Conservation (phyloP, 2,329 filamentous ascomycete genomes). For the Fusarium globosum region DNA sequence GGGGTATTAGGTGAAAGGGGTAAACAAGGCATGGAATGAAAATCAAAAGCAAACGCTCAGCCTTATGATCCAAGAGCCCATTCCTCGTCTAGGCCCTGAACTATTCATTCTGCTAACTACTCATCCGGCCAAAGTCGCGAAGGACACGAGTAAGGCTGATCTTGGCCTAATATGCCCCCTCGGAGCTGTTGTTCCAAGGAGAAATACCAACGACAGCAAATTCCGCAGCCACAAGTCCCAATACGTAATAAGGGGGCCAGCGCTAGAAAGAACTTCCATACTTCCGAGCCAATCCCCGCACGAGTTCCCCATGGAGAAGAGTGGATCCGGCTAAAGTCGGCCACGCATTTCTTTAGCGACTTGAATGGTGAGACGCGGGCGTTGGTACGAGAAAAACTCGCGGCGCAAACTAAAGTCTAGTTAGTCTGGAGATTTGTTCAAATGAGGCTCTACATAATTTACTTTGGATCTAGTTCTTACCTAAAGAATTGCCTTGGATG, state of each 20-base stretch:
- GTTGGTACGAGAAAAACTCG: conserved; percentile 13
- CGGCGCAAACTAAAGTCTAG: background rate
- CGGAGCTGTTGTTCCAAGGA: conserved; percentile 11
- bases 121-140: background rate
- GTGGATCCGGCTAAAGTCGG: conserved; percentile 19
- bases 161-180: background rate
- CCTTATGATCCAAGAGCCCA: background rate
- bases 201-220: background rate
- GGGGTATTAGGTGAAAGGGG: background rate
- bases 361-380: conserved; percentile 9
- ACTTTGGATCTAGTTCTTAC: conserved; percentile 11
- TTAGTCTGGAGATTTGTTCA: background rate
- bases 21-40: background rate
- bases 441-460: conserved; percentile 16
- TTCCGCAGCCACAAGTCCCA: background rate
- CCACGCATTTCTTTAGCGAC: background rate
- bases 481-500: conserved; percentile 26
- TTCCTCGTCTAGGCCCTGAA: background rate
- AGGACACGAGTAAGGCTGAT: background rate
- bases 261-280: background rate
- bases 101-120: background rate
- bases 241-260: conserved; percentile 19
- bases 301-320: conserved; percentile 26
- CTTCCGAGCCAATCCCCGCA: conserved; percentile 30
- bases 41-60: background rate